Conservation (phyloP, 2,329 filamentous ascomycete genomes). For the Colletotrichum coccodes region DNA sequence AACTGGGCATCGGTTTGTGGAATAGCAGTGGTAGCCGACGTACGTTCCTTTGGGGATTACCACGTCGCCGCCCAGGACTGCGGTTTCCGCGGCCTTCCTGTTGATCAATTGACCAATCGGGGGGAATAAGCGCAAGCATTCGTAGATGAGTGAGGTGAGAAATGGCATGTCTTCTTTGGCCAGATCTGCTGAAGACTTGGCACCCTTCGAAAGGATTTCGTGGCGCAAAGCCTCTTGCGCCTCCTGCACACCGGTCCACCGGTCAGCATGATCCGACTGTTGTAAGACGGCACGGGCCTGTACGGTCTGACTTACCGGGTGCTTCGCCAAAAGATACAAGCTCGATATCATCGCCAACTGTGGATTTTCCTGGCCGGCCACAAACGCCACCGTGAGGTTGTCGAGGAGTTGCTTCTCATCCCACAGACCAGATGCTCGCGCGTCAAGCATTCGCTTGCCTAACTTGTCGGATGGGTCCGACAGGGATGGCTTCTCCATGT, state of each 20-base stretch:
- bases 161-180: conserved; percentile 48
- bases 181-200: conserved; percentile 29
- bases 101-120: conserved; percentile 61
- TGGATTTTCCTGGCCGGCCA: conserved; percentile 54
- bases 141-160: conserved; percentile 55
- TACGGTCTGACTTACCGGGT: conserved; percentile 36
- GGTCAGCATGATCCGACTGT: neutral
- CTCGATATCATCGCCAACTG: conserved; percentile 48
- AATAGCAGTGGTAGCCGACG: conserved; percentile 52
- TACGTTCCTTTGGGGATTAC: conserved; percentile 48
- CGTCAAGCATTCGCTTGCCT: conserved; percentile 36
- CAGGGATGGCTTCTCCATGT: conserved; percentile 11
- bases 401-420: conserved; percentile 49
- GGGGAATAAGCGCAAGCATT: conserved; percentile 58
- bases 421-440: conserved; percentile 35
- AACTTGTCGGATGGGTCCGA: conserved; percentile 20
- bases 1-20: conserved; percentile 46
- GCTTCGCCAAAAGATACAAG: conserved; percentile 48
- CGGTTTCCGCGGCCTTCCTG: conserved; percentile 43
- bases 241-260: conserved; percentile 26
- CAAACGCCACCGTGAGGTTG: conserved; percentile 51
- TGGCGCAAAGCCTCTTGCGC: conserved; percentile 43
- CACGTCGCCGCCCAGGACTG: conserved; percentile 41
- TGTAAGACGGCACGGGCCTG: conserved; percentile 1
- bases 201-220: conserved; percentile 40